Evolutionary conservation across 345 rosid genomes (phyloP).

Genomic region (Turnera subulata): DNA sequence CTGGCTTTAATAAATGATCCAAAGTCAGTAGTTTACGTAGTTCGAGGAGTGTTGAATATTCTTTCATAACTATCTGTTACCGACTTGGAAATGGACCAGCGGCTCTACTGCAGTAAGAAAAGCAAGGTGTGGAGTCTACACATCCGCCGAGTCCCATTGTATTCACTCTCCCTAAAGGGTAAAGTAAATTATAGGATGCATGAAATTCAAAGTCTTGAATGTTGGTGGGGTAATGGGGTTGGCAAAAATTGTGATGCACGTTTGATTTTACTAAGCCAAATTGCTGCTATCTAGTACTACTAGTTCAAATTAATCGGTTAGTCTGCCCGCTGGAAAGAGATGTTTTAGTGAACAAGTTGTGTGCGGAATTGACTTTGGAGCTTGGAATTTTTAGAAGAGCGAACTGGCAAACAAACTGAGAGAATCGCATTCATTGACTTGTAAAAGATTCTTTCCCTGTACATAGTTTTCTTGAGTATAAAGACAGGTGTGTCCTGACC

Average conservation of each 20-base stretch:
- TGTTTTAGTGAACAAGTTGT: background rate
- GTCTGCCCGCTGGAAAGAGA: background rate
- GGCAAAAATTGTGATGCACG: too few relatives aligned
- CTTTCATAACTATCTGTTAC: background rate
- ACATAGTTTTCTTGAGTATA: background rate
- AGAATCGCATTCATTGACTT: background rate
- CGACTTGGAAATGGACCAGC: background rate
- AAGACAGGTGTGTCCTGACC: too few relatives aligned
- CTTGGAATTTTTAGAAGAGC: background rate
- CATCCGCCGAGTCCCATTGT: conserved; percentile 6
- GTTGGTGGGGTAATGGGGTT: too few relatives aligned
- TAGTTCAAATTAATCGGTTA: background rate
- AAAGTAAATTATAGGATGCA: background rate
- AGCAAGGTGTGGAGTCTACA: background rate
- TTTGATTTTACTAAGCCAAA: too few relatives aligned
- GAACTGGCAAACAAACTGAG: background rate
- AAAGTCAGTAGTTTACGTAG: background rate
- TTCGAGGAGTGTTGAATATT: background rate
- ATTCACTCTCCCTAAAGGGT: background rate
- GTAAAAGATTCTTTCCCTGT: background rate
- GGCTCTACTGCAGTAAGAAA: background rate
- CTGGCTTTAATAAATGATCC: too few relatives aligned
- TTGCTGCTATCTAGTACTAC: too few relatives aligned
- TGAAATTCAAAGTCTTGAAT: background rate
- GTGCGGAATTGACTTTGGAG: background rate